These are phyloP conservation scores for Colletotrichum salicis DNA, from an alignment of 2,329 filamentous ascomycete genomes.

Conservation along the genomic window DNA sequence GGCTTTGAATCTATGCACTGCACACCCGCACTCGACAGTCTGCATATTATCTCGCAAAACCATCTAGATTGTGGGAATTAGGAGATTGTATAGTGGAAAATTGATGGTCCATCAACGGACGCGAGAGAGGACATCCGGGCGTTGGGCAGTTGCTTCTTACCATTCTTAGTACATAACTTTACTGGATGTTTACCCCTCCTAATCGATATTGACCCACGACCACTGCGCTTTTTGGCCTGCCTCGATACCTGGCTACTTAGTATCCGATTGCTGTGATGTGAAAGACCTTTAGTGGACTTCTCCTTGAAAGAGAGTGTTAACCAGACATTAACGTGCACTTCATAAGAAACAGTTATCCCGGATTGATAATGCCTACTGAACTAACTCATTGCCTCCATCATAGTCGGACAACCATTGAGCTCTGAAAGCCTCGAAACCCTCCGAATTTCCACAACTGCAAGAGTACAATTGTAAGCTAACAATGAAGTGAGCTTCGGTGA, in stretches of 20 bases:
- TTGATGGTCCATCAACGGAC: constrained; percentile 1
- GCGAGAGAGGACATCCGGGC: constrained; percentile 1
- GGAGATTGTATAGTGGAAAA: constrained; percentile 10
- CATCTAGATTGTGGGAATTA: neutral
- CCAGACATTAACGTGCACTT: too few species aligned
- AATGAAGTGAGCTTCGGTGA: too few species aligned
- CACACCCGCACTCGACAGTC: constrained; percentile 14
- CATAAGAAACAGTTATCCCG: too few species aligned
- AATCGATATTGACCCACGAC: constrained; percentile 9
- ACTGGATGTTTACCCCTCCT: constrained; percentile 16
- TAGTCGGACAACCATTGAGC: too few species aligned
- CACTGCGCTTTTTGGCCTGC: neutral
- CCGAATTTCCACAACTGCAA: too few species aligned
- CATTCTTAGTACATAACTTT: constrained; percentile 20
- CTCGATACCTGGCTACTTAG: neutral
- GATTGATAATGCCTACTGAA: too few species aligned
- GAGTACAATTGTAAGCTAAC: too few species aligned
- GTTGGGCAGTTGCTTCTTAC: constrained; percentile 11
- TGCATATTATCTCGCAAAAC: constrained; percentile 11
- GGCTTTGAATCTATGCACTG: constrained; percentile 8
- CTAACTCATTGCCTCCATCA: too few species aligned
- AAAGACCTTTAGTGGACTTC: neutral
- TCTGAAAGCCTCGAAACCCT: too few species aligned
- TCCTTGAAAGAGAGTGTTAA: too few species aligned
- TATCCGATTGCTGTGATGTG: neutral